phyloP scores from a whole-genome alignment of 148 eudicot species.

The Chenopodium berlandieri region DNA sequence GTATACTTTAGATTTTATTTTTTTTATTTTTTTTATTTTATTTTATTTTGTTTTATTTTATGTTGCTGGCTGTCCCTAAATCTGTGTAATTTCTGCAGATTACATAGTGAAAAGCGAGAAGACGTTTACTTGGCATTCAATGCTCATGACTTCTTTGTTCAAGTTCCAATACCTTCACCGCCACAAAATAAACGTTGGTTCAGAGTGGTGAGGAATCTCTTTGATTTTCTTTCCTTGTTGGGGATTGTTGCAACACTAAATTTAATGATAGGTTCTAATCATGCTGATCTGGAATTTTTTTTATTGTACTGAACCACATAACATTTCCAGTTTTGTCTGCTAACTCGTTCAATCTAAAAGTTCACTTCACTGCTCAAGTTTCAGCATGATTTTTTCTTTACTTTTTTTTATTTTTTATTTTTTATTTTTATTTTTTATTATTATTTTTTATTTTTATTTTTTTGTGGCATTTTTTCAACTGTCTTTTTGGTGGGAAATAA shows the following conservation, averaged over 20 bases:
- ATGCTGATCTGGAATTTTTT: neutral
- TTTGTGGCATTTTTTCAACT: neutral
- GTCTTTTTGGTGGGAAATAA: neutral
- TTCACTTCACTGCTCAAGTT: neutral
- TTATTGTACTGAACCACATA: neutral
- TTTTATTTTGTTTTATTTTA: no score
- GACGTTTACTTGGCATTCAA: conserved; percentile 87
- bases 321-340: neutral
- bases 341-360: neutral
- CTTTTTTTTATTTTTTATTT: neutral
- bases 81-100: conserved; percentile 40
- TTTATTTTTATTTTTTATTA: neutral
- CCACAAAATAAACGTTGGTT: conserved; percentile 70
- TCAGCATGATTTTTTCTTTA: neutral
- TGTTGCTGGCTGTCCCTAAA: neutral
- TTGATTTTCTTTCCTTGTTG: neutral
- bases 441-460: neutral
- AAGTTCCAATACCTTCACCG: conserved; percentile 65
- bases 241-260: neutral
- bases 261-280: neutral
- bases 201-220: conserved; percentile 77
- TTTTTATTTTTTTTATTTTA: no score
- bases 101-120: conserved; percentile 61
- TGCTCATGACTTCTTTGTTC: conserved; percentile 76
- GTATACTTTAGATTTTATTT: neutral